Percentiles rank a stretch among this genome's conserved stretches.
phyloP scores from a whole-genome alignment of 306 rosid species.

The Canavalia ensiformis region DNA sequence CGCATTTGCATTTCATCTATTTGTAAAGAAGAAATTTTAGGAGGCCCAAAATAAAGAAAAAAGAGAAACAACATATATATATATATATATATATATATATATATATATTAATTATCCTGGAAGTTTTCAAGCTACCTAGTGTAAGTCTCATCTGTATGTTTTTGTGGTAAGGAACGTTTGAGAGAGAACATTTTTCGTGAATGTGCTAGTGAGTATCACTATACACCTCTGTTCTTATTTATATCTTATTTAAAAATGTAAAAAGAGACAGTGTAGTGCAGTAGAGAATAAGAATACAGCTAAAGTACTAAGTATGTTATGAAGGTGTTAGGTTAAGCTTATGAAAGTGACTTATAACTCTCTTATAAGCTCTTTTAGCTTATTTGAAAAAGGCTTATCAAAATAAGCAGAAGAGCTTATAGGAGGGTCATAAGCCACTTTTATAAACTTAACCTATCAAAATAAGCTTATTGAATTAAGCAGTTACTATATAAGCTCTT shows the following conservation, averaged over 20 bases:
- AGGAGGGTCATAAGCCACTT: not conserved
- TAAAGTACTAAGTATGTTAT: not conserved
- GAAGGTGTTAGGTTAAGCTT: not conserved
- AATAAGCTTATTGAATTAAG: not conserved
- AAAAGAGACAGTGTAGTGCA: conserved; percentile 19
- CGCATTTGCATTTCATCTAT: not conserved
- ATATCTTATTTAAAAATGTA: not conserved
- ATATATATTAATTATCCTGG: not conserved
- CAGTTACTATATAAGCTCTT: no score
- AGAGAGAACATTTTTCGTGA: conserved; percentile 4
- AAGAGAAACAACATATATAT: not conserved
- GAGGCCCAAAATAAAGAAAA: not conserved
- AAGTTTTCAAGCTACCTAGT: not conserved
- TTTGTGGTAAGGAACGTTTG: conserved; percentile 15
- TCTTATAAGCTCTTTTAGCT: not conserved
- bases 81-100: not conserved
- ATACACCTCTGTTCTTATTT: not conserved
- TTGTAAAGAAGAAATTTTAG: not conserved
- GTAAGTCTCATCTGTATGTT: not conserved
- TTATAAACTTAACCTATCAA: no score
- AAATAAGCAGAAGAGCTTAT: not conserved
- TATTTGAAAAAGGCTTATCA: not conserved
- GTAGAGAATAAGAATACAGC: not conserved
- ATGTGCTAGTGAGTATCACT: not conserved
- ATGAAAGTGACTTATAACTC: not conserved